Conservation (phyloP, 331 rosid genomes). For the Quercus phellos region DNA sequence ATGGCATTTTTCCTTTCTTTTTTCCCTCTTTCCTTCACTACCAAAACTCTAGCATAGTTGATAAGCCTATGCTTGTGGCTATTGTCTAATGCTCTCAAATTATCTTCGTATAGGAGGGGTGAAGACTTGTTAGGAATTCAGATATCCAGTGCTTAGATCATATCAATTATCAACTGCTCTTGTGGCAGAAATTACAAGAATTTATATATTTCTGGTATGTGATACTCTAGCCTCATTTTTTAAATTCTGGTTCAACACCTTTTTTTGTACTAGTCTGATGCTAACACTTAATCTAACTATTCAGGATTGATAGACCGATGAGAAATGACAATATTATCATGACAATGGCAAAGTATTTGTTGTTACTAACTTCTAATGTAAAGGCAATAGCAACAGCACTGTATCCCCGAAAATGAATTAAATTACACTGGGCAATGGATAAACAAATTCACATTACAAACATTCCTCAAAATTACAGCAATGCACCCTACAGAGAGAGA, state of each 20-base stretch:
- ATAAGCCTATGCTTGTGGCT: neutral
- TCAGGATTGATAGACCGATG: too few species aligned
- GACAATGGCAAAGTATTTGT: neutral
- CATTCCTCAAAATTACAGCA: neutral
- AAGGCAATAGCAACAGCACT: conserved; percentile 8
- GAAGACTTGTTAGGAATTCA: neutral
- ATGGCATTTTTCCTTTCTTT: too few species aligned
- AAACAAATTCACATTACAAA: conserved; percentile 24
- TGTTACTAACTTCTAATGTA: neutral
- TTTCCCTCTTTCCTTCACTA: too few species aligned
- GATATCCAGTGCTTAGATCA: neutral
- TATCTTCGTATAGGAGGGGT: neutral
- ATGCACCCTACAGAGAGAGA: neutral
- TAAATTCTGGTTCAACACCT: neutral
- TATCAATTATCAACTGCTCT: neutral
- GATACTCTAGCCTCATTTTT: neutral
- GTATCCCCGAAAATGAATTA: conserved; percentile 28
- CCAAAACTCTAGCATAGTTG: too few species aligned
- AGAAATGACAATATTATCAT: too few species aligned
- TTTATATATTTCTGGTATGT: neutral
- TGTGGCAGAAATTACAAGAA: neutral
- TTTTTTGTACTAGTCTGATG: too few species aligned
- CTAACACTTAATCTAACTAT: too few species aligned
- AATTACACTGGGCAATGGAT: conserved; percentile 26
- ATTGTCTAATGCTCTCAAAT: neutral